Evolutionary conservation across 73 alveolate species (phyloP).

Genomic region (Paramecium sexaurelia): DNA sequence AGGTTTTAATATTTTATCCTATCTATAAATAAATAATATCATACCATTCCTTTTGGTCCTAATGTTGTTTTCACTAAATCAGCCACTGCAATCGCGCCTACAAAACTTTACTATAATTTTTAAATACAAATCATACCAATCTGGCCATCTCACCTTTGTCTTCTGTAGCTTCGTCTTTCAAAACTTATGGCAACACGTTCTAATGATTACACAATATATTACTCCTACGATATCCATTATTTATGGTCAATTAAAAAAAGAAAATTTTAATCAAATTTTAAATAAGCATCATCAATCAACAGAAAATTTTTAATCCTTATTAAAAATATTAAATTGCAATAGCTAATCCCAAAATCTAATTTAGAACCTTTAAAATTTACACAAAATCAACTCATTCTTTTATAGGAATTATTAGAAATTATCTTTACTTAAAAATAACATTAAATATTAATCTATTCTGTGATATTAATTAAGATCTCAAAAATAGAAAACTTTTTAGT

Average conservation of each 20-base stretch:
- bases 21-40: not conserved
- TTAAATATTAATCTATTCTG: no score
- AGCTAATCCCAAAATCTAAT: no score
- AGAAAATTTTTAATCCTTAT: no score
- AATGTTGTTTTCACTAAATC: constrained; percentile 96
- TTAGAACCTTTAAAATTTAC: no score
- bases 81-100: constrained; percentile 99
- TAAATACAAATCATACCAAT: constrained; percentile 53
- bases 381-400: no score
- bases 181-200: constrained; percentile 86
- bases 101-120: constrained; percentile 77
- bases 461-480: no score
- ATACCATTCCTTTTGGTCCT: constrained; percentile 98
- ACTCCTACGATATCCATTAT: constrained; percentile 77
- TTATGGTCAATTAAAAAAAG: not conserved
- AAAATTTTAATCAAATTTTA: not conserved
- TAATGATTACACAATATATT: not conserved
- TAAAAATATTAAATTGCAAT: no score
- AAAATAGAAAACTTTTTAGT: no score
- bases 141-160: constrained; percentile 92
- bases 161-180: constrained; percentile 82
- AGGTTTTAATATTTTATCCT: constrained; percentile 90
- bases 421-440: no score
- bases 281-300: not conserved
- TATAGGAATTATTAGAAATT: no score